These are phyloP conservation scores for Arthonia radiata DNA, from an alignment of 495 filamentous ascomycete species.

Conservation along the genomic window DNA sequence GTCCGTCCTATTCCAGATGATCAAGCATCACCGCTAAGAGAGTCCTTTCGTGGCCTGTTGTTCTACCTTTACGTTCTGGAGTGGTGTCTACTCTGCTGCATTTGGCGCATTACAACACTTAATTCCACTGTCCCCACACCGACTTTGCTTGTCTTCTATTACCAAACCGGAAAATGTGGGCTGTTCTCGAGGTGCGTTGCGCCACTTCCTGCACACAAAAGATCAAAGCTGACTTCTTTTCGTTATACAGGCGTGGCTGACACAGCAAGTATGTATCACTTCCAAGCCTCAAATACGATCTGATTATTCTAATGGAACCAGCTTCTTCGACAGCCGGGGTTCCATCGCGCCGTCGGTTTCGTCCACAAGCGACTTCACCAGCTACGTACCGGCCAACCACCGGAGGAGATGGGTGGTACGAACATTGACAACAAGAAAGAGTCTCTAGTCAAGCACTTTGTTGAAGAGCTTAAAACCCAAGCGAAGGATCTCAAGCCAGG, in stretches of 20 bases:
- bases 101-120: no score
- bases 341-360: slow-evolving; percentile 11
- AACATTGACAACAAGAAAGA: slow-evolving; percentile 13
- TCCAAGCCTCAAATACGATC: slow-evolving; percentile 7
- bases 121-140: no score
- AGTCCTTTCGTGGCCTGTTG: no score
- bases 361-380: slow-evolving; percentile 8
- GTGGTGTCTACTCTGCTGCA: no score
- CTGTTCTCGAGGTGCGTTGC: slow-evolving; percentile 1
- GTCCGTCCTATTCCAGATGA: no score
- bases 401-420: slow-evolving; percentile 14
- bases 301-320: slow-evolving; percentile 4
- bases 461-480: no score
- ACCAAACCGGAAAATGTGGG: slow-evolving; percentile 1
- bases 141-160: slow-evolving; percentile 6
- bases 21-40: no score
- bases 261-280: slow-evolving; percentile 1
- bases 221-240: no score
- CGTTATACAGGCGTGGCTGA: no score
- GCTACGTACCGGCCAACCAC: slow-evolving; percentile 9
- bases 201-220: not conserved
- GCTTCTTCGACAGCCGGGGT: slow-evolving; percentile 10
- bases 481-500: no score
- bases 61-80: no score
- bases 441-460: no score